A percentile compares a stretch with the other conserved stretches of the same genome.
Conservation (phyloP, 768 basidiomycete genomes). For the Amanita thiersii region DNA sequence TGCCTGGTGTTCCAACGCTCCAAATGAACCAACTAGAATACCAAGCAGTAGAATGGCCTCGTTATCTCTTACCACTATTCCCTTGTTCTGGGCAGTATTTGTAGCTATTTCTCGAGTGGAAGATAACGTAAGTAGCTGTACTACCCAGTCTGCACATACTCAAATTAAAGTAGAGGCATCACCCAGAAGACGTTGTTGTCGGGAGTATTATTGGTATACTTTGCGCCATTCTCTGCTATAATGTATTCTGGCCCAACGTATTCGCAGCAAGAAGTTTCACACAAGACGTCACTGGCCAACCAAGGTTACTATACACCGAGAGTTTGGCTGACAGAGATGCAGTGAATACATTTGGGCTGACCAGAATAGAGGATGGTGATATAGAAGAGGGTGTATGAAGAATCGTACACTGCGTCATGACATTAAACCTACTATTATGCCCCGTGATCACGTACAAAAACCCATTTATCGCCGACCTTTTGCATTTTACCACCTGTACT, state of each 20-base stretch:
- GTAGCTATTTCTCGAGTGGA: constrained; percentile 56
- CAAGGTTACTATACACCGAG: constrained; percentile 35
- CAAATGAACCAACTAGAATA: constrained; percentile 25
- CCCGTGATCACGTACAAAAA: constrained; percentile 45
- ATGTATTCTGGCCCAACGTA: constrained; percentile 61
- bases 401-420: constrained; percentile 12
- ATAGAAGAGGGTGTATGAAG: constrained; percentile 27
- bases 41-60: constrained; percentile 38
- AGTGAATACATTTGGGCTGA: constrained; percentile 33
- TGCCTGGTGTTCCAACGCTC: constrained; percentile 42
- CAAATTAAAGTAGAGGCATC: constrained; percentile 40
- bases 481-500: constrained; percentile 52
- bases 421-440: constrained; percentile 19
- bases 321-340: constrained; percentile 15
- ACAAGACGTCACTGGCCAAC: constrained; percentile 21
- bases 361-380: constrained; percentile 32
- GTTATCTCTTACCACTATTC: constrained; percentile 40
- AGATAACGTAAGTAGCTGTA: constrained; percentile 46
- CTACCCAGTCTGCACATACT: constrained; percentile 1
- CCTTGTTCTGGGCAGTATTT: constrained; percentile 49
- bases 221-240: constrained; percentile 41
- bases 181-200: constrained; percentile 61
- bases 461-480: constrained; percentile 64
- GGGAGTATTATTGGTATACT: constrained; percentile 51
- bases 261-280: constrained; percentile 34